Base-by-base conservation (phyloP, 345 rosid species). In the Euphorbia pulcherrima region DNA sequence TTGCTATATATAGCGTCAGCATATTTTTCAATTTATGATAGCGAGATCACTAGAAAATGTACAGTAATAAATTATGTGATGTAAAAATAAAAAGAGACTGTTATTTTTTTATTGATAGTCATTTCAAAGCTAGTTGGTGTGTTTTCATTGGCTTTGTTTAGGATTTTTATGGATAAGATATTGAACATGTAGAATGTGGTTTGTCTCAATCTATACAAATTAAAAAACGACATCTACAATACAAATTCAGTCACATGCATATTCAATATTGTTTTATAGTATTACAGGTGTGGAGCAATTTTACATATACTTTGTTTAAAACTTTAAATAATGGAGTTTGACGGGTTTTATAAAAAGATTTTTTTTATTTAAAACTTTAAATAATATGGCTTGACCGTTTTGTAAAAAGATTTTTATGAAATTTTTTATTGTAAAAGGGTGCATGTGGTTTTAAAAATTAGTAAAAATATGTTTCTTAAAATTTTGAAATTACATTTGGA, bases 151-250 rank as follows among this genome's bases (percentile, higher is more conserved):
- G 79, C 5, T 6, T 8, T 55, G 0, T 26, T 2, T 24, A 16
- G 18, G 70, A 70, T 75, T 55, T 24, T 37, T 46, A 16, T 64
- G 75, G 79, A 75, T 71, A 75, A 75, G 68, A 46, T 70, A 61
- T 55, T 60, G 20, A 66, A 72, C 2, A 59, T 41, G 67, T 29
- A 26, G 11, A 48, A 47, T 60, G 50, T 60, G 41, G 26, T 61
- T 61, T 52, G 67, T 62, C 73, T 39, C 37, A 37, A 40, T 51
- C 6, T 48, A 20, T 21, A 18, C 28, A 48, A 44, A 2, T 2
- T 6, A 35, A 50, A 5, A 26, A 28, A 27, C 29, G 18, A 69
- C 51, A 37, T n/a, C 9, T 0, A 54, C 14, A 23, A 30, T 54
- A 23, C 58, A 7, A 21, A n/a, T 23, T 52, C 21, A 0, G 6